Conservation (phyloP, 164 flowering plant genomes). For the Sextonia rubra region DNA sequence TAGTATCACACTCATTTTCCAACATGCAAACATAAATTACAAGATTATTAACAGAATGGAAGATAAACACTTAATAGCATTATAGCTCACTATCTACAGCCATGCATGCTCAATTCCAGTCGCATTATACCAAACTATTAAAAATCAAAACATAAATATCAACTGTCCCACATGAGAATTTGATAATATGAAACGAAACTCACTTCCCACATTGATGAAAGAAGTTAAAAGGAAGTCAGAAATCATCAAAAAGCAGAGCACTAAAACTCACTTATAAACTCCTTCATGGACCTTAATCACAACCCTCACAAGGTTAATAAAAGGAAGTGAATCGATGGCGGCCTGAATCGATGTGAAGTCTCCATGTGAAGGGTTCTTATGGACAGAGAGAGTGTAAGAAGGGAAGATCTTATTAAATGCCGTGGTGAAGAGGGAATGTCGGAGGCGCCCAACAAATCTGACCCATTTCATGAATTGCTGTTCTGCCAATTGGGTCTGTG, state of each 20-base stretch:
- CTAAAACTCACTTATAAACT: constrained; percentile 67
- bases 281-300: constrained; percentile 88
- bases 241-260: neutral
- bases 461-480: constrained; percentile 95
- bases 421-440: constrained; percentile 61
- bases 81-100: no score
- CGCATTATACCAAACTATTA: neutral
- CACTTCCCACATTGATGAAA: neutral
- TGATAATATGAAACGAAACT: neutral
- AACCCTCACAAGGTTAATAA: constrained; percentile 72
- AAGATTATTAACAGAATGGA: neutral
- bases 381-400: constrained; percentile 61
- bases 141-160: neutral
- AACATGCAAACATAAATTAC: no score
- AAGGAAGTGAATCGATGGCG: constrained; percentile 90
- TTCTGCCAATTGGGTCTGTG: constrained; percentile 53
- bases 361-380: constrained; percentile 55
- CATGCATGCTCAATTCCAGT: neutral
- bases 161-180: neutral
- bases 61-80: no score
- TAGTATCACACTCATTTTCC: neutral
- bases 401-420: constrained; percentile 83
- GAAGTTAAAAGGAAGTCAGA: neutral
- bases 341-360: constrained; percentile 83
- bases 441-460: constrained; percentile 70